Evolutionary conservation across 495 filamentous ascomycete species (phyloP).

Genomic region (Penicillium maclennaniae): DNA sequence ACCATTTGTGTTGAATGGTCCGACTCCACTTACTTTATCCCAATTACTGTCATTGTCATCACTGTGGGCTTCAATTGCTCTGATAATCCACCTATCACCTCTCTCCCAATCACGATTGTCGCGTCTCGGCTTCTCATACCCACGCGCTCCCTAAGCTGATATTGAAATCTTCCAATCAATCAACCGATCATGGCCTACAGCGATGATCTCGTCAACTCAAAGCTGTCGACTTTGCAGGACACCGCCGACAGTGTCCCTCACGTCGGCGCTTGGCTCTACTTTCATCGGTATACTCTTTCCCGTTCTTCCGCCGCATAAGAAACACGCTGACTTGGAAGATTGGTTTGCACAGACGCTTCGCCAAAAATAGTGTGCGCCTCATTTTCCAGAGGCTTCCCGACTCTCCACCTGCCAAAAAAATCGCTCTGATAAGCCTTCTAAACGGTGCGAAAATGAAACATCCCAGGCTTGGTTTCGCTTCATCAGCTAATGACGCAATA

Average conservation of each 20-base stretch:
- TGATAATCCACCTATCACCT: neutral
- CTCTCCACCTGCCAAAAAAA: constrained; percentile 71
- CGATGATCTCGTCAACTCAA: constrained; percentile 87
- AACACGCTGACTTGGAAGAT: constrained; percentile 18
- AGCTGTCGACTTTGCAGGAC: constrained; percentile 92
- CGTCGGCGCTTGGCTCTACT: constrained; percentile 78
- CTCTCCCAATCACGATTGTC: neutral
- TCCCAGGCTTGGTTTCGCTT: neutral
- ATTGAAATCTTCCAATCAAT: constrained; percentile 3
- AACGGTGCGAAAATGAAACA: constrained; percentile 61
- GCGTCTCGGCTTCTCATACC: neutral
- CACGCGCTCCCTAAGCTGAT: neutral
- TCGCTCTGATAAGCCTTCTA: constrained; percentile 91
- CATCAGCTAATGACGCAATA: constrained; percentile 35
- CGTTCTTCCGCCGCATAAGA: constrained; percentile 1
- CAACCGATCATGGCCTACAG: constrained; percentile 74
- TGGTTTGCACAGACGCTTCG: constrained; percentile 64
- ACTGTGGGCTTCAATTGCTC: constrained; percentile 5
- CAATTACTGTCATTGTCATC: neutral
- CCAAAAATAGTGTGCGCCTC: constrained; percentile 78
- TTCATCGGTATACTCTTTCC: constrained; percentile 69
- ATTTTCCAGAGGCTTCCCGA: constrained; percentile 90
- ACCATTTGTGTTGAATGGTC: neutral
- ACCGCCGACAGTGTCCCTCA: constrained; percentile 91
- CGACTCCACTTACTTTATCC: neutral